Evolutionary conservation across 306 rosid species (phyloP).

Genomic region (Prosopis cineraria): DNA sequence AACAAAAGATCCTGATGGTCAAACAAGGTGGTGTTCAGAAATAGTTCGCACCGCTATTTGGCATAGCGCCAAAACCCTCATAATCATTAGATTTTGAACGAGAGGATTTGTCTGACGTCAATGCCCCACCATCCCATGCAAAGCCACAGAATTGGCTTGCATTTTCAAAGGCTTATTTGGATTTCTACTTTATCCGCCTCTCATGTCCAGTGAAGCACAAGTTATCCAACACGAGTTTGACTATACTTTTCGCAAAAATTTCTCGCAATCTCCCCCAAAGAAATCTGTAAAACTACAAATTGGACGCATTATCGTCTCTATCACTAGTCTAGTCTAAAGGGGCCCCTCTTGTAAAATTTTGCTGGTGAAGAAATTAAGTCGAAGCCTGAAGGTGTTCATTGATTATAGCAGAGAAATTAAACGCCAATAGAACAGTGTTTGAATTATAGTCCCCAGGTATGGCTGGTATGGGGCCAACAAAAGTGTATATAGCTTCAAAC

Average conservation of each 20-base stretch:
- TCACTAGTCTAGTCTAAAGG: neutral
- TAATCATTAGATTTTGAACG: neutral
- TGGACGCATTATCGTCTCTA: neutral
- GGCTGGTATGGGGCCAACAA: neutral
- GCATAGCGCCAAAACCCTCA: neutral
- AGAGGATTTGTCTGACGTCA: neutral
- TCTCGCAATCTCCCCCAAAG: neutral
- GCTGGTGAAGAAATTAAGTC: neutral
- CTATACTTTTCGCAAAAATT: too few relatives aligned
- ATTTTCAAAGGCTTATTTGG: neutral
- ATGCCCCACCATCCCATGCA: neutral
- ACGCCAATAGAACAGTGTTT: neutral
- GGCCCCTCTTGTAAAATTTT: neutral
- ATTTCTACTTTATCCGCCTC: neutral
- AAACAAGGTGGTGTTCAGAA: slow-evolving; percentile 4
- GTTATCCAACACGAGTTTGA: too few relatives aligned
- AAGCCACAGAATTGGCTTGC: too few relatives aligned
- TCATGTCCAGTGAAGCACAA: too few relatives aligned
- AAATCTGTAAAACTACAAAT: neutral
- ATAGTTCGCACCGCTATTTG: neutral
- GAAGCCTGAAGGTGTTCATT: neutral
- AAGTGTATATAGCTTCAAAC: neutral
- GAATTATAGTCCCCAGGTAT: neutral
- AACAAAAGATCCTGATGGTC: neutral
- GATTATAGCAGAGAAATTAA: neutral